Conservation (phyloP, 495 filamentous ascomycete genomes). For the Hypoxylon fuscum region DNA sequence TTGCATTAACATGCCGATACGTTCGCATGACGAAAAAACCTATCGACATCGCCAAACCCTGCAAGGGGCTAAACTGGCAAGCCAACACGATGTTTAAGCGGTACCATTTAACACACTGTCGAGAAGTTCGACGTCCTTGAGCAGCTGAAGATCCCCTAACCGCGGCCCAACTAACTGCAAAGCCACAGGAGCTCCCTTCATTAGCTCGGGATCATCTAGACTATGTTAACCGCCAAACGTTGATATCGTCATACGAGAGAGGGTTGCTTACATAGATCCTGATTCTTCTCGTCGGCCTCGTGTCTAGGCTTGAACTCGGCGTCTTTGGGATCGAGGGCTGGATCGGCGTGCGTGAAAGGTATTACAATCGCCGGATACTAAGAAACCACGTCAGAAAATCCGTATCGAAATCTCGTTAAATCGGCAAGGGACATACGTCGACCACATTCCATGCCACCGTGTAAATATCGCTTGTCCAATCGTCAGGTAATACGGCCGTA, state of each 20-base stretch:
- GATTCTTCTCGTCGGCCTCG: slow-evolving; percentile 36
- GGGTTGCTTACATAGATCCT: slow-evolving; percentile 41
- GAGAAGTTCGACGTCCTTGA: slow-evolving; percentile 25
- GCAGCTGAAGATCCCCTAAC: slow-evolving; percentile 43
- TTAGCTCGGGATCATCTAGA: slow-evolving; percentile 44
- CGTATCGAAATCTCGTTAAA: too few relatives aligned
- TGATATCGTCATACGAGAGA: background rate
- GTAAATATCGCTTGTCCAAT: slow-evolving; percentile 46
- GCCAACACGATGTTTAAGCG: slow-evolving; percentile 1
- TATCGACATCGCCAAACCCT: too few relatives aligned
- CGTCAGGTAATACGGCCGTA: slow-evolving; percentile 39
- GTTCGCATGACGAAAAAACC: too few relatives aligned
- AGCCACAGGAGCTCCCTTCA: slow-evolving; percentile 45
- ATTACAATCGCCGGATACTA: slow-evolving; percentile 47
- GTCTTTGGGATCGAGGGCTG: slow-evolving; percentile 37
- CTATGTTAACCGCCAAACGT: slow-evolving; percentile 7
- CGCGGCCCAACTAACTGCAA: slow-evolving; percentile 45
- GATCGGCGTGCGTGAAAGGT: slow-evolving; percentile 43
- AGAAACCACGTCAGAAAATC: background rate
- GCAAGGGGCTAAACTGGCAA: too few relatives aligned
- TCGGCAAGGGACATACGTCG: slow-evolving; percentile 36
- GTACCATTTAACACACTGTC: slow-evolving; percentile 28
- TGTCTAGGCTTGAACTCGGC: slow-evolving; percentile 28
- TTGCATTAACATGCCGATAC: too few relatives aligned
- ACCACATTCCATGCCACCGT: slow-evolving; percentile 47